A percentile compares a stretch with the other conserved stretches of the same genome.
Conservation (phyloP, 2,329 filamentous ascomycete genomes). For the Aspergillus intermedius region DNA sequence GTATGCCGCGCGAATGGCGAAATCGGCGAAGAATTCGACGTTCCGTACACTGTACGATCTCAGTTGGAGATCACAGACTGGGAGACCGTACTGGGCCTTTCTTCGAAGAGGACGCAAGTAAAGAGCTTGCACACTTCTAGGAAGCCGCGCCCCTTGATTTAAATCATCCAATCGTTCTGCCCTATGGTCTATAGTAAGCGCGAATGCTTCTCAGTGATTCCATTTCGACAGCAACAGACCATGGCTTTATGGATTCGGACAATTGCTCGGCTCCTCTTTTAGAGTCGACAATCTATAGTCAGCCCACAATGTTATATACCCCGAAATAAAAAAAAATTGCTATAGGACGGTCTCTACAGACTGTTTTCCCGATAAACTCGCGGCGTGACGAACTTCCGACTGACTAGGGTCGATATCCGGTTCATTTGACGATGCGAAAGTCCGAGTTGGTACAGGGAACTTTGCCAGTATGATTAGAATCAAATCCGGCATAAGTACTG, state of each 20-base stretch:
- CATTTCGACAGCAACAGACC: conserved; percentile 15
- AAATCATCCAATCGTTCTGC: conserved; percentile 30
- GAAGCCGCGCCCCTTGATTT: conserved; percentile 50
- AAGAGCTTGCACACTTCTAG: conserved; percentile 74
- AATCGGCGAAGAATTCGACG: conserved; percentile 90
- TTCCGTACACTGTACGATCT: conserved; percentile 87
- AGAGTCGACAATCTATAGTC: conserved; percentile 9
- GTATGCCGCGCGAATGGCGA: conserved; percentile 88
- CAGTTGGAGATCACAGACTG: conserved; percentile 83
- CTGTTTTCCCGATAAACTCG: neutral
- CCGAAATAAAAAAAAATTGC: neutral
- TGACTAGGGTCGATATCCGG: neutral
- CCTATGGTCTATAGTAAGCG: conserved; percentile 20
- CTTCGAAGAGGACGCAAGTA: conserved; percentile 80
- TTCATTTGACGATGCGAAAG: conserved; percentile 1
- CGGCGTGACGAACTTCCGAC: neutral
- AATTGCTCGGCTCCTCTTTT: conserved; percentile 6
- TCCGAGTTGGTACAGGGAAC: conserved; percentile 2
- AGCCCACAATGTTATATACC: neutral
- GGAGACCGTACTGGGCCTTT: conserved; percentile 66
- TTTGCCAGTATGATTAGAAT: neutral
- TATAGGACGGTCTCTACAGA: neutral
- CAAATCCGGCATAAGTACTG: neutral
- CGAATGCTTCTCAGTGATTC: neutral
- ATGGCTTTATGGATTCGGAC: conserved; percentile 20